Evolutionary conservation across 768 basidiomycete species (phyloP).

Genomic region (Boletus subcaerulescens): DNA sequence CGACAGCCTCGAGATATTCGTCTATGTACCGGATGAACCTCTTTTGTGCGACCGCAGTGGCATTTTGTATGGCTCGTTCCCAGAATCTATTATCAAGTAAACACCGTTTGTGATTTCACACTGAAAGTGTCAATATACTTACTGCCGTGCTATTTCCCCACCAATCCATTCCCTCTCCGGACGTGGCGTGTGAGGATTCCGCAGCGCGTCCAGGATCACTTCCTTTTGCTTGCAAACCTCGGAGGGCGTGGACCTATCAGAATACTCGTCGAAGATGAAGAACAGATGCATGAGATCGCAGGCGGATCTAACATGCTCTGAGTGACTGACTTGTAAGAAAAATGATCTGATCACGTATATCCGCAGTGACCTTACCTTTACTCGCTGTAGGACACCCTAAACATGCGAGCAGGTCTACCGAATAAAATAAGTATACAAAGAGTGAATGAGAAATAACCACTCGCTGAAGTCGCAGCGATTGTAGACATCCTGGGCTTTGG

Average conservation of each 20-base stretch:
- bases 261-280: constrained; percentile 50
- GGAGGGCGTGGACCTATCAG: constrained; percentile 37
- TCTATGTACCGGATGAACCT: constrained; percentile 39
- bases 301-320: constrained; percentile 30
- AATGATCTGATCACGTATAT: not conserved
- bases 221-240: constrained; percentile 27
- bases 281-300: constrained; percentile 53
- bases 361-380: constrained; percentile 2
- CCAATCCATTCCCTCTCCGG: constrained; percentile 18
- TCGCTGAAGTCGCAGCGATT: constrained; percentile 7
- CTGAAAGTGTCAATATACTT: not conserved
- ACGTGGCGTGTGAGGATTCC: constrained; percentile 9
- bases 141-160: constrained; percentile 16
- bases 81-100: constrained; percentile 10
- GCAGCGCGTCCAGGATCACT: constrained; percentile 21
- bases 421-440: not conserved
- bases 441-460: not conserved
- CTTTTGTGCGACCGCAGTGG: constrained; percentile 6
- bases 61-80: constrained; percentile 3
- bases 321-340: not conserved
- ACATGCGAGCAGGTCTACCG: constrained; percentile 8
- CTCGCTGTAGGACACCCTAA: constrained; percentile 5
- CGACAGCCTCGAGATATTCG: constrained; percentile 36
- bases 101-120: too few relatives aligned
- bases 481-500: constrained; percentile 10